Evolutionary conservation across 495 filamentous ascomycete species (phyloP), one percentile per base, ranked within the genome.

Genomic region (Podospora tetraspora): DNA sequence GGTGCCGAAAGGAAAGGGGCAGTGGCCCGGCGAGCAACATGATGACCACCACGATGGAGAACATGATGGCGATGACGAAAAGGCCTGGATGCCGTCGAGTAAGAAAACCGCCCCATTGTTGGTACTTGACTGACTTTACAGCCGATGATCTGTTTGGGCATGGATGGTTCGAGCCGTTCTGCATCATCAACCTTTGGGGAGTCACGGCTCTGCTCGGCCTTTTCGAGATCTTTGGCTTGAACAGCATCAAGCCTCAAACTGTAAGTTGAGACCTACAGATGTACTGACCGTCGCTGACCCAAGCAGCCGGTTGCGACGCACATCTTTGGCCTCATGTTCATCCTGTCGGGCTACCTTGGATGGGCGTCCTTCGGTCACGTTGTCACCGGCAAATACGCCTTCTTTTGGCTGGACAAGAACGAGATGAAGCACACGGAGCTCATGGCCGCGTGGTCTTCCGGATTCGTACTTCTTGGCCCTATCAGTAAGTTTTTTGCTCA

Each of bases 361-460:
- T 86, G 83, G 84, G 79, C 80, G 12, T 76, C 75, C 16, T 66
- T 86, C 30, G 83, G 84, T 56, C 77, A 83, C 62, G 68, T 78
- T 8, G 29, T 81, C 62, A 85, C 83, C 0, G 83, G 80, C 64
- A 74, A 79, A 30, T 81, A 78, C 56, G 76, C 78, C 9, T 83
- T 80, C 71, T 85, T 81, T 69, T 86, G 83, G 76, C 74, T 86
- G 56, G 81, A 86, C 57, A 76, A 75, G 11, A 70, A 78, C 27
- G 59, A 69, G 27, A 72, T 73, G 12, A 74, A 75, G 58, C 76
- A 73, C 70, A 72, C 75, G 19, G 71, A 77, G 66, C 71, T 79
- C 16, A 72, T 81, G 25, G 61, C 74, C 65, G 77, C 77, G 1
- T 79, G 78, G 23, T 73, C 69, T 27, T 60, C 76, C 5, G 70